Base-by-base conservation (phyloP, 805 yeast species). In the Wickerhamomyces silvicola region DNA sequence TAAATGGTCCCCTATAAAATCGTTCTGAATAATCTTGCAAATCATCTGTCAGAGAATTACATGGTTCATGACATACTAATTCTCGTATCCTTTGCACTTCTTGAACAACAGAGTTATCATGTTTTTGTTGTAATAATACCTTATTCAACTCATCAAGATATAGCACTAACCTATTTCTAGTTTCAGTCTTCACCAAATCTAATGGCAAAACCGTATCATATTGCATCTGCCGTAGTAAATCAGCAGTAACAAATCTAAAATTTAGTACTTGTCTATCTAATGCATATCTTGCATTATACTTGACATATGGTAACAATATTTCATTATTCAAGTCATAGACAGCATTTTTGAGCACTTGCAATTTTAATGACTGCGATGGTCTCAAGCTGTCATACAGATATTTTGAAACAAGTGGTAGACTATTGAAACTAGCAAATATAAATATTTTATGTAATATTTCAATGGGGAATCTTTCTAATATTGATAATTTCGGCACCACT, bases 381-480 rank as follows among this genome's bases (percentile, higher is more conserved):
- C 49, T 34, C 8, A 52, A 46, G 11, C 40, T 42, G 7, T 17
- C 18, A 24, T 55, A 39, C 9, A 70, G 38, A 12, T 33, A 30
- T 27, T 44, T 54, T 36, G 60, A 62, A 1, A 57, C 50, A 10
- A 62, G 46, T 0, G 70, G 63, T 5, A 72, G 52, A 4, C 35
- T 22, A 8, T 59, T 48, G n/a, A 61, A 48, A 2, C 64, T 65
- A 3, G 68, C 49, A n/a, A 41, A 38, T 3, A 60, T 43, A 42
- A 68, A 64, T 8, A 73, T 59, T 24, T 45, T 46, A 17, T 52
- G 58, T 2, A 70, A 37, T 2, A 73, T 33, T 35, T 72, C 76
- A 3, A 47, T 32, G 2, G 78, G 78, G 10, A 72, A 48, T 10
- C 48, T 44, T 23, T 57, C 58, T 9, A 68, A 15, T 5, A 41